Evolutionary conservation across 306 rosid species (phyloP), one percentile per base, ranked within the genome.

Genomic region (Elaeagnus macrophylla): DNA sequence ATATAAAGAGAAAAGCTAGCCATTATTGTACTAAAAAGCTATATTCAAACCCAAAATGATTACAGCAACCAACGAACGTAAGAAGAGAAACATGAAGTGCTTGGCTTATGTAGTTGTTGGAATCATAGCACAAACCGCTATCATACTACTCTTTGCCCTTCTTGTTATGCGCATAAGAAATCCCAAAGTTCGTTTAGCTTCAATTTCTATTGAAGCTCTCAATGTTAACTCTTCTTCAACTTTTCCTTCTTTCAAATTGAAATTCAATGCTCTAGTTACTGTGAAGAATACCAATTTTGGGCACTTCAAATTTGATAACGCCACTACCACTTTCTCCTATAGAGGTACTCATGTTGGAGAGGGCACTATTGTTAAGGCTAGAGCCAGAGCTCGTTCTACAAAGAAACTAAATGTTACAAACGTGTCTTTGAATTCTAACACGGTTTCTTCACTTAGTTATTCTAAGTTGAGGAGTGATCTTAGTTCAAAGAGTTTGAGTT

Each of bases 241-340:
- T 9, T 39, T 51, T 12, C 56, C 70, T 14, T 58, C 79, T 51
- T 68, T 74, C 9, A 64, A 14, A 10, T 9, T 56, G 45, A 16
- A 50, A 16, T 6, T 74, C 37, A 15, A 37, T 6, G 60, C 75
- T 9, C 15, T 41, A 12, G 53, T 74, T 5, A 50, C 67, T 0
- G 61, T 74, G 44, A 74, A 68, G 38, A 74, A 74, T 67, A 68
- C 50, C 14, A 74, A 74, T 47, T 68, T 64, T 1, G 79, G 75
- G 1, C 48, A 54, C 52, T 68, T 58, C 75, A 74, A 68, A 58
- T 74, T 63, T 67, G 71, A 64, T 4, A 7, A 37, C 54, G 18
- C 60, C 56, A 59, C 54, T 13, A 67, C 60, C 14, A 49, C 38
- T 7, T n/a, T 68, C 41, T 63, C 64, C 39, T 68, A 74, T 39